Percentiles rank a stretch among this genome's conserved stretches.
Evolutionary conservation across 164 flowering plant species (phyloP).

Genomic region (Cinnamomum micranthum): DNA sequence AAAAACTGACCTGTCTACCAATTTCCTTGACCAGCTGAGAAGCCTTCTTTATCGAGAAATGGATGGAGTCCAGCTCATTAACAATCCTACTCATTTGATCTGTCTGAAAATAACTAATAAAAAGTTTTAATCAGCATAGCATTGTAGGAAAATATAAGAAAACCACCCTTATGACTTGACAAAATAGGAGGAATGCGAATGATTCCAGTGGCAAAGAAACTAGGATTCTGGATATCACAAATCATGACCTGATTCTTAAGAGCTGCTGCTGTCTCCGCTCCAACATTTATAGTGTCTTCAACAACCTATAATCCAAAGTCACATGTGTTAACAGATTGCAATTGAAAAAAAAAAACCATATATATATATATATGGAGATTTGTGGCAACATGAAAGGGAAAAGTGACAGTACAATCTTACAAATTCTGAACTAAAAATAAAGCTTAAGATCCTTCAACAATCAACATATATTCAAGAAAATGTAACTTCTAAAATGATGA

Average conservation of each 20-base stretch:
- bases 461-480: too few relatives aligned
- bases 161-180: background rate
- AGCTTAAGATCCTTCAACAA: too few relatives aligned
- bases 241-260: conserved; percentile 79
- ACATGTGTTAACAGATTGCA: background rate
- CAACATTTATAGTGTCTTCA: conserved; percentile 76
- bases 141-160: too few relatives aligned
- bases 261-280: conserved; percentile 86
- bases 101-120: conserved; percentile 46
- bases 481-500: background rate
- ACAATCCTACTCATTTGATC: conserved; percentile 97
- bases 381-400: background rate
- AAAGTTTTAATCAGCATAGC: background rate
- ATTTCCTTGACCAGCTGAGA: conserved; percentile 57
- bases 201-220: background rate
- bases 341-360: background rate
- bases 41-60: conserved; percentile 91
- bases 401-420: background rate
- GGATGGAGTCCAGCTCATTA: conserved; percentile 91
- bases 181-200: background rate
- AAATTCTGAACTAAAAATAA: background rate
- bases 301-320: conserved; percentile 53
- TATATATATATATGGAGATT: background rate
- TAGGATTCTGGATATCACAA: background rate
- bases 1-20: conserved; percentile 32